Base-by-base conservation (phyloP, 257 asterid species). In the Catharanthus roseus region DNA sequence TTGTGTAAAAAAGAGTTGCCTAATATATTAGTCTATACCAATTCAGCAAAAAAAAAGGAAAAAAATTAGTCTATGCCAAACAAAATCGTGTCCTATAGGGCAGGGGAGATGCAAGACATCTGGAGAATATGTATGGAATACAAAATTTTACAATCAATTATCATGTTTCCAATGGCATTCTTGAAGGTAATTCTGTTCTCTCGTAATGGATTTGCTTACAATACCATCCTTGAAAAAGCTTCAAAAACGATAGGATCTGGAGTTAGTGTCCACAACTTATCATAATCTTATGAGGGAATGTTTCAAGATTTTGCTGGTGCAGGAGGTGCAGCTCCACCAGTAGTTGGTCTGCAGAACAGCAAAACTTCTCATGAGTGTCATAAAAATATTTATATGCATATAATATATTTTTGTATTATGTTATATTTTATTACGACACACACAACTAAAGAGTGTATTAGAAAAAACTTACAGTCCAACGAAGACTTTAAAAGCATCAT, bases 401-500 rank as follows among this genome's bases (percentile, higher is more conserved):
- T 2, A 38, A 42, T 42, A 42, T 42, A 38, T 38, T 38, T 8
- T 38, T 8, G 42, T 38, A 38, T n/a, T n/a, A n/a, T n/a, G n/a
- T n/a, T n/a, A n/a, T n/a, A n/a, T n/a, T n/a, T n/a, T n/a, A n/a
- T n/a, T n/a, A n/a, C n/a, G n/a, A n/a, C n/a, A n/a, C n/a, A n/a
- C n/a, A n/a, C n/a, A n/a, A n/a, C n/a, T n/a, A n/a, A n/a, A n/a
- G n/a, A 23, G 45, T 39, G 18, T 18, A n/a, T n/a, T n/a, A 75
- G 6, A 33, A 19, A 34, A 56, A 78, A 82, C 95, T 84, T 79
- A 90, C 95, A 87, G 81, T 51, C 95, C 95, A 56, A 86, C 79
- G 10, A 71, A 83, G 76, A 91, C 97, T 79, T 91, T 87, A 82
- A 77, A 89, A 7, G 95, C 79, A 62, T 89, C 96, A 39, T 89